Evolutionary conservation across 164 flowering plant genomes (phyloP).

Genomic region (Sedum album): DNA sequence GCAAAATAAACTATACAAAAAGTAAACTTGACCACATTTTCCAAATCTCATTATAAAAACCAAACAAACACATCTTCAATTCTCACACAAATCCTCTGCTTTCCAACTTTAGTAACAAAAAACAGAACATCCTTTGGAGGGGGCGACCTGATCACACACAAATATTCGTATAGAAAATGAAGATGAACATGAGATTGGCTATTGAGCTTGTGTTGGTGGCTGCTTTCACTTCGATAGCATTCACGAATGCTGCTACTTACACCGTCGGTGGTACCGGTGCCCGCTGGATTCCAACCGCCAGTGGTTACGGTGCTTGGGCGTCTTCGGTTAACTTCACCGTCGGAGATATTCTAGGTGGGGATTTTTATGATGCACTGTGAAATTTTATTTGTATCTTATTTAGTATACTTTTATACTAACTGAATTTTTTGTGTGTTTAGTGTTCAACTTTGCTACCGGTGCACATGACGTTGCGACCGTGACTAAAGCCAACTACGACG

Average conservation of each 20-base stretch:
- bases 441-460: constrained; percentile 29
- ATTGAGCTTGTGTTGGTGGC: neutral
- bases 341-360: neutral
- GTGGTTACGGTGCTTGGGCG: neutral
- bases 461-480: too few relatives aligned
- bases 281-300: neutral
- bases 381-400: too few relatives aligned
- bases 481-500: too few relatives aligned
- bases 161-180: too few relatives aligned
- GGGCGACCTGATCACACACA: constrained; percentile 7
- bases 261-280: neutral
- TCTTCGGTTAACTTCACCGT: neutral
- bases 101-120: neutral
- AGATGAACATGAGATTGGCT: neutral
- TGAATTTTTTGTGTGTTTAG: constrained; percentile 14
- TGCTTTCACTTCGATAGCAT: neutral
- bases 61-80: neutral
- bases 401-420: neutral
- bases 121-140: neutral
- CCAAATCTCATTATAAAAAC: neutral
- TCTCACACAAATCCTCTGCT: neutral
- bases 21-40: neutral
- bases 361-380: too few relatives aligned
- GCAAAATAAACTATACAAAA: neutral
- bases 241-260: constrained; percentile 1